Base-by-base conservation (phyloP, 208 protist species). In the Acanthamoeba culbertsoni region DNA sequence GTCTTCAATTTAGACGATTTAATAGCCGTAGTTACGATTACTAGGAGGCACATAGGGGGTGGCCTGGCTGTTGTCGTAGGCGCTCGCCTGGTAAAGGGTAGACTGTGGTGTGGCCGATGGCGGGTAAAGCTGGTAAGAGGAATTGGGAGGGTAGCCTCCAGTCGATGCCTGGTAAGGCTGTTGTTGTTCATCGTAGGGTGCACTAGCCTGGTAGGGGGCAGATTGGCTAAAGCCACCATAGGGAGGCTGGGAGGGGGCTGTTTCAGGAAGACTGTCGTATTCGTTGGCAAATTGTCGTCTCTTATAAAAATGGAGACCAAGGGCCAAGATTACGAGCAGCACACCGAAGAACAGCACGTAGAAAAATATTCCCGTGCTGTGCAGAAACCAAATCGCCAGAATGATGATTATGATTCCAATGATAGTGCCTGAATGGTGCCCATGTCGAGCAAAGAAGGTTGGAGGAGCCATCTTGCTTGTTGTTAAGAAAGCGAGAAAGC, bases 281-380 rank as follows among this genome's bases (percentile, higher is more conserved):
- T 20, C 68, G 33, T n/a, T 35, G 3, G 8, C 16, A 23, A 59
- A 59, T 23, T 48, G 68, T 23, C 42, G 1, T 48, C 68, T 33
- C 37, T 79, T 79, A 40, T 79, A 79, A 40, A 79, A 79, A 48
- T 79, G 68, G 68, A 79, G 7, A 26, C 68, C 68, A 7, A 79
- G 7, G 37, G 68, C 68, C 16, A 79, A 33, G 4, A 43, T 16
- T 10, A 79, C 37, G 40, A 10, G 31, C 16, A 79, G 16, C 7
- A 79, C 28, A 40, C 68, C 68, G 1, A 79, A 43, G 31, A 18
- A 7, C 37, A 48, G 40, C 40, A 79, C 68, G 20, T 48, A 79
- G 18, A 43, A 40, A 20, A 79, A 79, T 8, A 79, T 43, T 33
- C 68, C 68, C 40, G 40, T 79, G 31, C 68, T 48, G 68, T 79